phyloP scores from a whole-genome alignment of 2,329 filamentous ascomycete species.

The Malbranchea cinnamomea region DNA sequence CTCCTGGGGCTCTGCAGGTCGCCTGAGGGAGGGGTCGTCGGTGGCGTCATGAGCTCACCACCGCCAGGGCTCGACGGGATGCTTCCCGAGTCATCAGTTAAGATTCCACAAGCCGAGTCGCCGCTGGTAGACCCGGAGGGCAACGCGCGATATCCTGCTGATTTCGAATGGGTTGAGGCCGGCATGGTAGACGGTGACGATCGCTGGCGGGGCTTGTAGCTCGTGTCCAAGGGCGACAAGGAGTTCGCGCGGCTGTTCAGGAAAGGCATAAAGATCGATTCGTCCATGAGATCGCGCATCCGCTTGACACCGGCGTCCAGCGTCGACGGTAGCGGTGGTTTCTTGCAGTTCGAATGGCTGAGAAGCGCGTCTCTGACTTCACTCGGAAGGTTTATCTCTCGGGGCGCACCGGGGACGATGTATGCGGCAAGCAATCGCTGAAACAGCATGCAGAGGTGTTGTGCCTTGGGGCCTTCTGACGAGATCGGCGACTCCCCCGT shows the following conservation, averaged over 20 bases:
- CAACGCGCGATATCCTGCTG: conserved; percentile 16
- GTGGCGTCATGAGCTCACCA: conserved; percentile 35
- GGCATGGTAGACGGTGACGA: conserved; percentile 10
- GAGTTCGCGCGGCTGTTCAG: conserved; percentile 46
- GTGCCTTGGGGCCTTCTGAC: conserved; percentile 41
- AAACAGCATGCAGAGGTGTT: conserved; percentile 71
- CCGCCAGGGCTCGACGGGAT: conserved; percentile 25
- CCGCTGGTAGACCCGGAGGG: conserved; percentile 23
- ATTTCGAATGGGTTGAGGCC: conserved; percentile 9
- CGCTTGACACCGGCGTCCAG: conserved; percentile 74
- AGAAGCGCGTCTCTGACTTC: conserved; percentile 72
- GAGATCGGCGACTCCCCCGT: conserved; percentile 30
- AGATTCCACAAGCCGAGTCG: conserved; percentile 22
- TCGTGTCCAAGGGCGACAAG: conserved; percentile 3
- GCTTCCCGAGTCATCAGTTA: conserved; percentile 34
- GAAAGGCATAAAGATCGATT: conserved; percentile 86
- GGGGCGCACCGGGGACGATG: conserved; percentile 67
- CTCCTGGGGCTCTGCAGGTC: conserved; percentile 28
- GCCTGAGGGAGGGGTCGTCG: conserved; percentile 35
- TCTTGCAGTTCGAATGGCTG: conserved; percentile 39
- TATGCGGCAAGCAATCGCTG: conserved; percentile 78
- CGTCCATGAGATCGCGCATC: conserved; percentile 93
- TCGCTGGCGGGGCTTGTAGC: conserved; percentile 1
- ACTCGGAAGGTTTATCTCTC: conserved; percentile 82
- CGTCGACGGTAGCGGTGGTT: conserved; percentile 57